A percentile compares a stretch with the other conserved stretches of the same genome.
phyloP scores from a whole-genome alignment of 1,139 yeast species.

The Arxiozyma slooffiae region DNA sequence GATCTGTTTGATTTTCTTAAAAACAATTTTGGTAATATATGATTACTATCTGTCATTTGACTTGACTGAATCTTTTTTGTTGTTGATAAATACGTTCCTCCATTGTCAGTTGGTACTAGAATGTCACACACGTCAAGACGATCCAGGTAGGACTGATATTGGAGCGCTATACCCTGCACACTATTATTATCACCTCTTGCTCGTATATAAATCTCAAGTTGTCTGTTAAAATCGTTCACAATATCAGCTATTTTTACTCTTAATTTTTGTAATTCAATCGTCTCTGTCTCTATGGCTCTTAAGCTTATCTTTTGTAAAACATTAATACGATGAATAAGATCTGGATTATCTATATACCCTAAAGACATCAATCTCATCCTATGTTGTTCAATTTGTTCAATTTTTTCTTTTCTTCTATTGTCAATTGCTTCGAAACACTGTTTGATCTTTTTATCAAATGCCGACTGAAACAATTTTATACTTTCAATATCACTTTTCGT shows the following conservation, averaged over 20 bases:
- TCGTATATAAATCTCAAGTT: slow-evolving; percentile 17
- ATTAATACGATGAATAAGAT: slow-evolving; percentile 15
- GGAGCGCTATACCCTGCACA: slow-evolving; percentile 20
- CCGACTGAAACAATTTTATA: slow-evolving; percentile 15
- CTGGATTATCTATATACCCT: slow-evolving; percentile 13
- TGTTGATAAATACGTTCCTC: slow-evolving; percentile 11
- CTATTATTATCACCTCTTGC: slow-evolving; percentile 14
- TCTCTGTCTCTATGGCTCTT: slow-evolving; percentile 28
- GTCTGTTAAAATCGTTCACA: slow-evolving; percentile 23
- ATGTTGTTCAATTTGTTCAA: slow-evolving; percentile 19
- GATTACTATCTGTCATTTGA: background rate
- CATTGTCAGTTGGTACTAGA: slow-evolving; percentile 12
- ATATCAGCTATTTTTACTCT: slow-evolving; percentile 19
- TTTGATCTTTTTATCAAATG: slow-evolving; percentile 17
- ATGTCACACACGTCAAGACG: slow-evolving; percentile 19
- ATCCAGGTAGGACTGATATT: slow-evolving; percentile 19
- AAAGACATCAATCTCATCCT: slow-evolving; percentile 14
- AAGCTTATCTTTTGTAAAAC: slow-evolving; percentile 26
- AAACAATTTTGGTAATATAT: background rate
- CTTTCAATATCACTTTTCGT: slow-evolving; percentile 13
- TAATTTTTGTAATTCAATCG: slow-evolving; percentile 23
- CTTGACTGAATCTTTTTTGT: background rate
- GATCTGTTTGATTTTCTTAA: background rate
- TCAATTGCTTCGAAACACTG: slow-evolving; percentile 18
- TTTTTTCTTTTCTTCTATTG: slow-evolving; percentile 16